Percentiles rank a stretch among this genome's conserved stretches.
Evolutionary conservation across 2,329 filamentous ascomycete species (phyloP).

Genomic region (Aspergillus versicolor): DNA sequence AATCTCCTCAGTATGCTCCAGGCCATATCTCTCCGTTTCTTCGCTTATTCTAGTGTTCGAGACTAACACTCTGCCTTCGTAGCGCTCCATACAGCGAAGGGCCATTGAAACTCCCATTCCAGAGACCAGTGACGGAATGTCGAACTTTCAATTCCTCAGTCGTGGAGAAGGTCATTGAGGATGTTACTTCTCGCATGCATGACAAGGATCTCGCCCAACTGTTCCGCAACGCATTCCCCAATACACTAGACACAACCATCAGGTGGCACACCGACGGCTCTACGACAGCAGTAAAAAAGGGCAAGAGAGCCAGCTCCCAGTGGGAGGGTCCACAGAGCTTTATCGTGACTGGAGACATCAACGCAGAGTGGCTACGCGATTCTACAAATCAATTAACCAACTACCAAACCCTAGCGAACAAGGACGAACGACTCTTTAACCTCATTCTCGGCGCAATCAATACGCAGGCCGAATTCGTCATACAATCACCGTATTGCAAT

Average conservation of each 20-base stretch:
- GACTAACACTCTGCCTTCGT: background rate
- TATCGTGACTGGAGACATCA: slow-evolving; percentile 89
- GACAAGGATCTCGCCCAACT: slow-evolving; percentile 86
- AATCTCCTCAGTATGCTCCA: slow-evolving; percentile 56
- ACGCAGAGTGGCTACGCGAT: slow-evolving; percentile 88
- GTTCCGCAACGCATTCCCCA: slow-evolving; percentile 94
- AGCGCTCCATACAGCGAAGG: slow-evolving; percentile 80
- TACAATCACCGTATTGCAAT: slow-evolving; percentile 94
- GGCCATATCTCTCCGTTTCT: background rate
- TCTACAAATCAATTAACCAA: slow-evolving; percentile 91
- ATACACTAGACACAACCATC: slow-evolving; percentile 85
- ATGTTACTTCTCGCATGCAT: slow-evolving; percentile 75
- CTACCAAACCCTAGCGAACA: slow-evolving; percentile 81
- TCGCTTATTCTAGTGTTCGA: background rate
- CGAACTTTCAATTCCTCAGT: slow-evolving; percentile 84
- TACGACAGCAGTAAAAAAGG: slow-evolving; percentile 38
- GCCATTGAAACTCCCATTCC: slow-evolving; percentile 76
- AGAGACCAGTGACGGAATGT: slow-evolving; percentile 76
- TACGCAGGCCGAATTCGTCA: slow-evolving; percentile 92
- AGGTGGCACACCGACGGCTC: slow-evolving; percentile 74
- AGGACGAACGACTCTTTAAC: slow-evolving; percentile 73
- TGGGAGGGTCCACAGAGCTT: slow-evolving; percentile 90
- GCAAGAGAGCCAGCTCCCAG: slow-evolving; percentile 53
- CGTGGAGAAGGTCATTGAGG: slow-evolving; percentile 83
- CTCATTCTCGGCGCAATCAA: slow-evolving; percentile 92